These are phyloP conservation scores for Phyllosticta paracitricarpa DNA, from an alignment of 2,329 filamentous ascomycete species.

Conservation along the genomic window DNA sequence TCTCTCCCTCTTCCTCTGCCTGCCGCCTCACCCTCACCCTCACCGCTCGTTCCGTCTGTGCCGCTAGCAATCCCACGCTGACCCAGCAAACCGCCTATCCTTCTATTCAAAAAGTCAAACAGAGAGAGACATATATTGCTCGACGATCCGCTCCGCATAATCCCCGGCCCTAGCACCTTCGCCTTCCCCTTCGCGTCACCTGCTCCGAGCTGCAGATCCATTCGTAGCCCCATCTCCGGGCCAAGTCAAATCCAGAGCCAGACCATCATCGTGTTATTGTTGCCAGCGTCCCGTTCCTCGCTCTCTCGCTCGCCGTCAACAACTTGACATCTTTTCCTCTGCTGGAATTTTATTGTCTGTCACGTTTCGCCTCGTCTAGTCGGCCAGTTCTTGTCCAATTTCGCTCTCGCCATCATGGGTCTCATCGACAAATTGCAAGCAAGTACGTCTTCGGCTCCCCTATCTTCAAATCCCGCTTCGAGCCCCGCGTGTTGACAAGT, in stretches of 20 bases:
- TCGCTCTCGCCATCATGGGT: slow-evolving; percentile 22
- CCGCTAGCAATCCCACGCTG: neutral
- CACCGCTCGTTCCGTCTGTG: neutral
- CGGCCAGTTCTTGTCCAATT: neutral
- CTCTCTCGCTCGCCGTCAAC: neutral
- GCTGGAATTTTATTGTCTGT: neutral
- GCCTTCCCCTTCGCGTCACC: neutral
- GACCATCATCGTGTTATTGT: neutral
- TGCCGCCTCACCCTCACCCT: neutral
- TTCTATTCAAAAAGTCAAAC: neutral
- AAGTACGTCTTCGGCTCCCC: slow-evolving; percentile 20
- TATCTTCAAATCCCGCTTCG: neutral
- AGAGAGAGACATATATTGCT: neutral
- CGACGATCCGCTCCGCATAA: neutral
- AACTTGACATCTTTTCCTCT: neutral
- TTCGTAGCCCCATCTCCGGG: neutral
- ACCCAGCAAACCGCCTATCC: neutral
- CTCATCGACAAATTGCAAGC: slow-evolving; percentile 31
- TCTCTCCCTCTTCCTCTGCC: neutral
- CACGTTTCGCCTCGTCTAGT: neutral
- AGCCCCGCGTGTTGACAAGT: neutral
- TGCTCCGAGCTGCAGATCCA: neutral
- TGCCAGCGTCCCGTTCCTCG: neutral
- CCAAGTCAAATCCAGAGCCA: neutral
- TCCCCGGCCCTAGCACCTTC: neutral